Evolutionary conservation across 1,139 yeast genomes (phyloP).

Genomic region (Yamadazyma songkhlaensis): DNA sequence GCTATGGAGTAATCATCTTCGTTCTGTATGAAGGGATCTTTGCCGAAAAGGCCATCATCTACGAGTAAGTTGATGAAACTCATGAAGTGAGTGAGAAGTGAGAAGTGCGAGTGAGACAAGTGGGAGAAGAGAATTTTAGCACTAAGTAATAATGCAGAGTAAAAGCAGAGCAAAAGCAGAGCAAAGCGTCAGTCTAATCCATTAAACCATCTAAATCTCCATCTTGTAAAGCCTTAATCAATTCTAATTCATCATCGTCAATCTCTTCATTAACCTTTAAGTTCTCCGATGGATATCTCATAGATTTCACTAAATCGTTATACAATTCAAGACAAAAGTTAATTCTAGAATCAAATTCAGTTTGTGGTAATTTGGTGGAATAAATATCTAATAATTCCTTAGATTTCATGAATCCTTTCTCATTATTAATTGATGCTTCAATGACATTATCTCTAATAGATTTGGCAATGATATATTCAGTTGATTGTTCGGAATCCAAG

Average conservation of each 20-base stretch:
- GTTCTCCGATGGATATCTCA: slow-evolving; percentile 76
- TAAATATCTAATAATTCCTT: slow-evolving; percentile 84
- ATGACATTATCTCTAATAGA: slow-evolving; percentile 97
- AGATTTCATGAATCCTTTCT: slow-evolving; percentile 88
- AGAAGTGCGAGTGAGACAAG: no score
- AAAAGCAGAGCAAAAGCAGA: neutral
- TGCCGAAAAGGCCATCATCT: slow-evolving; percentile 21
- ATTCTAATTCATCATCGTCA: slow-evolving; percentile 43
- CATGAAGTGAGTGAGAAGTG: neutral
- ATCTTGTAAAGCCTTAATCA: slow-evolving; percentile 48
- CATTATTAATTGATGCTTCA: slow-evolving; percentile 91
- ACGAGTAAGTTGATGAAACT: slow-evolving; percentile 9
- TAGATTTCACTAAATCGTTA: slow-evolving; percentile 89
- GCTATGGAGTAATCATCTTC: slow-evolving; percentile 38
- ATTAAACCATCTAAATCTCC: slow-evolving; percentile 51
- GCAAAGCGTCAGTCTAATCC: slow-evolving; percentile 25
- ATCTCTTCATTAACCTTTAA: slow-evolving; percentile 22
- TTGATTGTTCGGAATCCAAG: slow-evolving; percentile 90
- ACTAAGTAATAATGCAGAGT: no score
- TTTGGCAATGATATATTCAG: slow-evolving; percentile 95
- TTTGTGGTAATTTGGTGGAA: slow-evolving; percentile 84
- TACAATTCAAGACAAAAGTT: slow-evolving; percentile 87
- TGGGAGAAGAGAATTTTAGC: no score
- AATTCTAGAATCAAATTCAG: slow-evolving; percentile 89
- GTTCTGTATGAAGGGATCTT: slow-evolving; percentile 38